These are phyloP conservation scores for Xylaria polymorpha DNA, from an alignment of 2,329 filamentous ascomycete genomes.

Conservation along the genomic window DNA sequence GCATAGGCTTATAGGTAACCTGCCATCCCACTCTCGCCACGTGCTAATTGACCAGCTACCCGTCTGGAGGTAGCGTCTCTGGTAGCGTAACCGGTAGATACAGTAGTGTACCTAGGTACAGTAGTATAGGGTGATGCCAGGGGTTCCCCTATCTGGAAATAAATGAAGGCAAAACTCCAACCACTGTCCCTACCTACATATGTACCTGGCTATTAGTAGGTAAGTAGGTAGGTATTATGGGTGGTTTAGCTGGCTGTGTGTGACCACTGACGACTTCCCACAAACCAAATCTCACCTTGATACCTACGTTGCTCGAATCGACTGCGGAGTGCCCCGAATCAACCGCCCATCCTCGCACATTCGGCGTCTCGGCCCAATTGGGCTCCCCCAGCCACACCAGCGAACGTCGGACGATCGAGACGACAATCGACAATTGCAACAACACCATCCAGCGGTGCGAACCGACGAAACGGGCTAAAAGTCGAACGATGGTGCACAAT, in stretches of 20 bases:
- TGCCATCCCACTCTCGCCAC: slow-evolving; percentile 11
- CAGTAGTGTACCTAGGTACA: too few relatives aligned
- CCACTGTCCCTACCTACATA: neutral
- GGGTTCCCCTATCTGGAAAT: slow-evolving; percentile 2
- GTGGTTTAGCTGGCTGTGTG: neutral
- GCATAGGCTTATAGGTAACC: neutral
- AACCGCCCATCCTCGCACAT: neutral
- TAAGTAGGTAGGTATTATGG: neutral
- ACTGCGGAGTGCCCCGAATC: neutral
- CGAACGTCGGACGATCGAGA: slow-evolving; percentile 17
- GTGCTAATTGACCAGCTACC: slow-evolving; percentile 2
- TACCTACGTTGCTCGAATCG: neutral
- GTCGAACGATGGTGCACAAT: slow-evolving; percentile 43
- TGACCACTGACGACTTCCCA: too few relatives aligned
- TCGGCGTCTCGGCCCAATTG: slow-evolving; percentile 11
- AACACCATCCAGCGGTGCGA: slow-evolving; percentile 13
- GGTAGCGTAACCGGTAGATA: too few relatives aligned
- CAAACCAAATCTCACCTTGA: neutral
- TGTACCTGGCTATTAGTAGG: too few relatives aligned
- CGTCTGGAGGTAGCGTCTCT: too few relatives aligned
- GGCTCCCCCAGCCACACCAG: slow-evolving; percentile 18
- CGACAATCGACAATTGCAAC: slow-evolving; percentile 23
- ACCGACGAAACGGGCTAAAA: slow-evolving; percentile 38
- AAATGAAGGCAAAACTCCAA: neutral
- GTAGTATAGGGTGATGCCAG: neutral